A percentile compares a stretch with the other conserved stretches of the same genome.
Evolutionary conservation across 768 basidiomycete genomes (phyloP).

Genomic region (Amylocystis lapponica): DNA sequence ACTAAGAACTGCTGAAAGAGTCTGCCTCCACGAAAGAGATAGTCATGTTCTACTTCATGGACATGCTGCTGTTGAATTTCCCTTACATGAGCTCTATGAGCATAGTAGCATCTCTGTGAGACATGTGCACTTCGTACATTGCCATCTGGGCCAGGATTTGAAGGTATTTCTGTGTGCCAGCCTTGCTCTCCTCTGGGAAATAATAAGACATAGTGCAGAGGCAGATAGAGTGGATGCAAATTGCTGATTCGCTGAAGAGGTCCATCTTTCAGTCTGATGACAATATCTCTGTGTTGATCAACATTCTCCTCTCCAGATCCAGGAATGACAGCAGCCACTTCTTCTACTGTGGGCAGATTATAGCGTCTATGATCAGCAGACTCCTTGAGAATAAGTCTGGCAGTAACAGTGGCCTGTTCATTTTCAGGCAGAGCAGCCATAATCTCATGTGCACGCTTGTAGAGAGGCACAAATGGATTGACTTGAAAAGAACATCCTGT

Average conservation of each 20-base stretch:
- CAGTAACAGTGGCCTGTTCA: slow-evolving; percentile 4
- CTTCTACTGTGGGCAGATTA: slow-evolving; percentile 37
- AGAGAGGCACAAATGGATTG: slow-evolving; percentile 8
- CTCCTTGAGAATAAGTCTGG: slow-evolving; percentile 6
- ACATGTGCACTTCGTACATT: slow-evolving; percentile 15
- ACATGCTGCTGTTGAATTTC: slow-evolving; percentile 11
- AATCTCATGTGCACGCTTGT: slow-evolving; percentile 11
- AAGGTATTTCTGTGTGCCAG: slow-evolving; percentile 27
- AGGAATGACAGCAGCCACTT: slow-evolving; percentile 39
- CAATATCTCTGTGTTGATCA: slow-evolving; percentile 27
- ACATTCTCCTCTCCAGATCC: slow-evolving; percentile 18
- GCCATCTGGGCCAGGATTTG: not conserved
- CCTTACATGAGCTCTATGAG: slow-evolving; percentile 28
- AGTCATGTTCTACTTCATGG: slow-evolving; percentile 2
- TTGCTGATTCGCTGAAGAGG: slow-evolving; percentile 29
- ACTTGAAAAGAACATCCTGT: slow-evolving; percentile 7
- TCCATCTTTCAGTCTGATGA: slow-evolving; percentile 22
- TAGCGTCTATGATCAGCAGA: slow-evolving; percentile 30
- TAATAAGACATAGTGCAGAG: slow-evolving; percentile 40
- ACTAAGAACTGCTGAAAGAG: slow-evolving; percentile 42
- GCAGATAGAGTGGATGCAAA: slow-evolving; percentile 27
- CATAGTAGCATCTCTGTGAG: slow-evolving; percentile 24
- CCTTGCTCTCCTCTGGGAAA: slow-evolving; percentile 36
- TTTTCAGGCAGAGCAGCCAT: slow-evolving; percentile 1
- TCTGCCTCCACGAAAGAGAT: slow-evolving; percentile 29